Conservation (phyloP, 345 rosid species). For the Crucihimalaya himalaica region DNA sequence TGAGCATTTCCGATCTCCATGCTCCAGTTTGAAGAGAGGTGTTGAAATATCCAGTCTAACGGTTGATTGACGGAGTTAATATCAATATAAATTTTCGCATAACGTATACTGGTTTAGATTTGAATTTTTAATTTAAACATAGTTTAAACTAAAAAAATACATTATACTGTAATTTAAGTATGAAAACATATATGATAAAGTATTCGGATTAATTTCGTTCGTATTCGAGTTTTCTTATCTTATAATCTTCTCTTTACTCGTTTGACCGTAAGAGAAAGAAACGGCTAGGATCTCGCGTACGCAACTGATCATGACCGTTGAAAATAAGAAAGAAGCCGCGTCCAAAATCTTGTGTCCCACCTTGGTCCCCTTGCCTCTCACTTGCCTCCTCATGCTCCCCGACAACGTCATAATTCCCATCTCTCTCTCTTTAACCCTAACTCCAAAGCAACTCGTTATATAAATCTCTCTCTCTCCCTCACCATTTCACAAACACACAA, state of each 20-base stretch:
- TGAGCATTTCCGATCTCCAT: no score
- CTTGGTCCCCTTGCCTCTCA: slow-evolving; percentile 76
- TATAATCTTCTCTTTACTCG: slow-evolving; percentile 1
- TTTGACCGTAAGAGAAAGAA: slow-evolving; percentile 32
- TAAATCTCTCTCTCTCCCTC: slow-evolving; percentile 39
- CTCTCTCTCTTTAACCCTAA: slow-evolving; percentile 22
- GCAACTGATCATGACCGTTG: slow-evolving; percentile 33
- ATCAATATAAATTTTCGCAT: no score
- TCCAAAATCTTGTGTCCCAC: slow-evolving; percentile 52
- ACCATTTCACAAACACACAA: slow-evolving; percentile 17
- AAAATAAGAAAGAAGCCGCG: slow-evolving; percentile 27
- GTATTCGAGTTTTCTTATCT: not conserved
- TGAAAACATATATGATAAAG: no score
- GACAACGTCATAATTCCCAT: slow-evolving; percentile 47
- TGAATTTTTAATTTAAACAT: no score
- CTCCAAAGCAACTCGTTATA: slow-evolving; percentile 23
- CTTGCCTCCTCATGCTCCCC: slow-evolving; percentile 59
- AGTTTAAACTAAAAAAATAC: no score
- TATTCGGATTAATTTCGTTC: no score
- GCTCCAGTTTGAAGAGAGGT: no score
- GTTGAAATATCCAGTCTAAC: no score
- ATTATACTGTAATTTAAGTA: no score
- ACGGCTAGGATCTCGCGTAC: slow-evolving; percentile 41
- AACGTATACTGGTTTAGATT: no score
- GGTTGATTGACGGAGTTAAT: no score